phyloP scores from a whole-genome alignment of 1,284 basidiomycete species.

The Cryptococcus sp. region DNA sequence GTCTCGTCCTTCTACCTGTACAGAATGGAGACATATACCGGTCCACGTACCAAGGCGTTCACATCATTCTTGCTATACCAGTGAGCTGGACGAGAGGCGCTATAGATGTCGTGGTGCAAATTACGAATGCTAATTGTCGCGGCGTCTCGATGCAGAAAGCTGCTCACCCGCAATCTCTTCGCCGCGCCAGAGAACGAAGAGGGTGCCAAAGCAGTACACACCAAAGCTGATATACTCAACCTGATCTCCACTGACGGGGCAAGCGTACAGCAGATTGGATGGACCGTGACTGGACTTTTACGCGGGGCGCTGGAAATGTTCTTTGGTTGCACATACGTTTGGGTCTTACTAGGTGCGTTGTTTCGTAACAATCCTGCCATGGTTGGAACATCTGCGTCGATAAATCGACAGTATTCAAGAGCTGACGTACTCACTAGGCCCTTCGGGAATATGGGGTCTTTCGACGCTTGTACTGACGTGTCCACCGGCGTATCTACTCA shows the following conservation, averaged over 20 bases:
- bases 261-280: constrained; percentile 20
- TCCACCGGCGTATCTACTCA: constrained; percentile 82
- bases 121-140: no score
- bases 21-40: constrained; percentile 16
- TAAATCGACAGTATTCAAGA: no score
- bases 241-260: constrained; percentile 32
- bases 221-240: constrained; percentile 40
- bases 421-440: constrained; percentile 14
- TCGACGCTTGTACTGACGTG: constrained; percentile 52
- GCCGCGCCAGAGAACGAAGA: constrained; percentile 20
- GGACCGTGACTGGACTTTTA: constrained; percentile 39
- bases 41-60: constrained; percentile 25
- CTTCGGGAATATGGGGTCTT: constrained; percentile 36
- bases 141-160: constrained; percentile 21
- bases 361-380: background rate
- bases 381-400: background rate
- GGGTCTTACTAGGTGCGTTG: constrained; percentile 68
- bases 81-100: constrained; percentile 15
- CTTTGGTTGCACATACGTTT: constrained; percentile 75
- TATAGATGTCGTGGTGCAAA: background rate
- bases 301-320: constrained; percentile 79
- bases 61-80: constrained; percentile 28
- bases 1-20: background rate
- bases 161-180: constrained; percentile 33
- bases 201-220: constrained; percentile 18